Percentiles rank a stretch among this genome's conserved stretches.
Conservation (phyloP, 257 asterid species). For the Rhazya stricta region DNA sequence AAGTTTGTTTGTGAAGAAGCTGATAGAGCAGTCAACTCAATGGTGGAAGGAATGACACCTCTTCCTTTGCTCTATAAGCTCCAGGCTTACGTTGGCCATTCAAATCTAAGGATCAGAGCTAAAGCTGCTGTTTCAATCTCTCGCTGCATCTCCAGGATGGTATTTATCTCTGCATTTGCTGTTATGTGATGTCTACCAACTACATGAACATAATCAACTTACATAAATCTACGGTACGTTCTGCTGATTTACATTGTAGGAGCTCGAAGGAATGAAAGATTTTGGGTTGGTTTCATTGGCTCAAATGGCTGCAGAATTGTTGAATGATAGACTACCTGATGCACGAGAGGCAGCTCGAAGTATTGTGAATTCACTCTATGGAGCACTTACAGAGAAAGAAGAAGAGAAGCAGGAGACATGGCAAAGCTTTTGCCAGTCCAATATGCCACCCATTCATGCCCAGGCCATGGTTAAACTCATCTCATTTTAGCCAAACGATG, state of each 20-base stretch:
- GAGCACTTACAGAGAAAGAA: constrained; percentile 47
- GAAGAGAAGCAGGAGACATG: constrained; percentile 65
- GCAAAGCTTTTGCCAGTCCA: constrained; percentile 83
- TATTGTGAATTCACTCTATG: constrained; percentile 39
- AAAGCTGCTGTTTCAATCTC: constrained; percentile 75
- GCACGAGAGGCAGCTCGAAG: constrained; percentile 90
- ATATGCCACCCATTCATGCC: constrained; percentile 71
- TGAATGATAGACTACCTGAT: constrained; percentile 84
- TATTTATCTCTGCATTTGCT: constrained; percentile 13
- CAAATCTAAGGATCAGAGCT: constrained; percentile 74
- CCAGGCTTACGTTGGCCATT: constrained; percentile 45
- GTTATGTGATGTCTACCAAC: not conserved
- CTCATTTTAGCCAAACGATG: constrained; percentile 28
- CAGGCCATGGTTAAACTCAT: constrained; percentile 69
- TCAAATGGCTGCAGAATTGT: constrained; percentile 49
- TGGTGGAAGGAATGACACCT: constrained; percentile 71
- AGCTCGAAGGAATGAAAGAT: constrained; percentile 60
- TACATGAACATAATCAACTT: not conserved
- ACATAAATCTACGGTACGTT: not conserved
- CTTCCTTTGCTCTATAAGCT: constrained; percentile 71
- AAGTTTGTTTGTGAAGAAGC: constrained; percentile 99
- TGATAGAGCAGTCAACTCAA: constrained; percentile 48
- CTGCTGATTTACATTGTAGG: constrained; percentile 34
- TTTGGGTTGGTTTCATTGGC: constrained; percentile 50
- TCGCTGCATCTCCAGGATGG: constrained; percentile 73